Base-by-base conservation (phyloP, 805 yeast species). In the Millerozyma miso region DNA sequence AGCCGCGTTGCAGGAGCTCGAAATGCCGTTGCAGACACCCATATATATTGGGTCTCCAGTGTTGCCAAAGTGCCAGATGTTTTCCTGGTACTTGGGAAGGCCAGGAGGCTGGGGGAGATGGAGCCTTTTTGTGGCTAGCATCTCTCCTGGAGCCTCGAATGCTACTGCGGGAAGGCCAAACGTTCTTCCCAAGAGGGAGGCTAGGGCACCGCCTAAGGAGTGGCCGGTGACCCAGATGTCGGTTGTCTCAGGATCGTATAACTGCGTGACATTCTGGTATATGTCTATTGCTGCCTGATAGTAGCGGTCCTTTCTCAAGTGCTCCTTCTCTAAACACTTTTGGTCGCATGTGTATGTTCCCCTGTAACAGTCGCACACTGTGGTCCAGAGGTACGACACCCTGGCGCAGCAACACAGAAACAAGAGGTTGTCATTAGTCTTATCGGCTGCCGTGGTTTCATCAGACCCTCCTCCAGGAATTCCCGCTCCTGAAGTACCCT, bases 401-500 rank as follows among this genome's bases (percentile, higher is more conserved):
- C 97, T 74, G 0, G 96, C 98, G 66, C 99, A 93, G 61, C 99
- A 93, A 62, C 99, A 93, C 8, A 95, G 86, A 59, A 93, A 93
- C 31, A 93, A 65, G 44, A 91, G 58, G 56, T 93, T 93, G 60
- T 93, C 98, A 59, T 91, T 93, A 20, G 74, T 62, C 60, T 87
- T 88, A 59, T 93, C 99, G 45, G 79, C 81, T 0, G 74, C 79
- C 0, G 85, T 83, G 0, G 98, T 91, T 39, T 85, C 96, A 1
- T 69, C 72, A 18, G 59, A 52, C 7, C 74, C 74, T 54, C 79
- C 60, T 3, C 73, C 73, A 1, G 77, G 74, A 3, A 74, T 59
- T 4, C 78, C 77, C 0, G 89, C 86, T 0, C 97, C 96, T 39
- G 90, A 80, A 1, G 99, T 91, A 1, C 99, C 99, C 60, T 93